phyloP scores from a whole-genome alignment of 345 rosid genomes.

The Trapa bicornis region DNA sequence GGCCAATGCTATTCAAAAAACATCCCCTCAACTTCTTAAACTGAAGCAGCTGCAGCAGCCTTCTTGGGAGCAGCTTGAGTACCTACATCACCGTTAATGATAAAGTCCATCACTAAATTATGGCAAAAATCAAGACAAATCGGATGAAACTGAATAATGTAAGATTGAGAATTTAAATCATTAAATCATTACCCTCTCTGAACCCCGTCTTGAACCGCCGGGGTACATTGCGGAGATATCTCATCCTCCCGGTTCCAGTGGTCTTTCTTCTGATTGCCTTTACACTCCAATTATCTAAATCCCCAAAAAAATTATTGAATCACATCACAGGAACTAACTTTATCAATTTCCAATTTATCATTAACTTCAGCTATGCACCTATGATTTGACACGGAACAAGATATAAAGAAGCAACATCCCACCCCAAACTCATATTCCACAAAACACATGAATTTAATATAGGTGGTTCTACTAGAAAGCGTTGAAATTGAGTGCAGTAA shows the following conservation, averaged over 20 bases:
- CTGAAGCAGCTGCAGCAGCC: constrained; percentile 10
- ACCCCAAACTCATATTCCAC: not conserved
- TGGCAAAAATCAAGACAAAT: not conserved
- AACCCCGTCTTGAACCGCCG: constrained; percentile 87
- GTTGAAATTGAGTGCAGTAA: not conserved
- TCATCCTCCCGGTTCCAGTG: constrained; percentile 91
- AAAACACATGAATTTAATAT: not conserved
- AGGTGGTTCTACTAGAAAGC: not conserved
- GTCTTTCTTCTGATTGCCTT: constrained; percentile 98
- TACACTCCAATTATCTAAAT: constrained; percentile 85
- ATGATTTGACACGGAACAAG: too few relatives aligned
- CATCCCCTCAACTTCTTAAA: not conserved
- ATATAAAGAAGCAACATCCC: not conserved
- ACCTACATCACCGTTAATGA: constrained; percentile 3
- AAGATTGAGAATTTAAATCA: too few relatives aligned
- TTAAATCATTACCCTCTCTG: constrained; percentile 53
- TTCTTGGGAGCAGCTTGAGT: constrained; percentile 18
- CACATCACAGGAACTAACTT: not conserved
- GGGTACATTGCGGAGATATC: constrained; percentile 71
- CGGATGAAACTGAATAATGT: not conserved
- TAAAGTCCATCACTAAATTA: not conserved
- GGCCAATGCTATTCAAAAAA: not conserved
- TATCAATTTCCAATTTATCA: too few relatives aligned
- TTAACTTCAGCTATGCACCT: too few relatives aligned
- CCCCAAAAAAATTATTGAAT: not conserved